Base-by-base conservation (phyloP, 202 grass and related monocot genomes). In the Brachypodium distachyon region DNA sequence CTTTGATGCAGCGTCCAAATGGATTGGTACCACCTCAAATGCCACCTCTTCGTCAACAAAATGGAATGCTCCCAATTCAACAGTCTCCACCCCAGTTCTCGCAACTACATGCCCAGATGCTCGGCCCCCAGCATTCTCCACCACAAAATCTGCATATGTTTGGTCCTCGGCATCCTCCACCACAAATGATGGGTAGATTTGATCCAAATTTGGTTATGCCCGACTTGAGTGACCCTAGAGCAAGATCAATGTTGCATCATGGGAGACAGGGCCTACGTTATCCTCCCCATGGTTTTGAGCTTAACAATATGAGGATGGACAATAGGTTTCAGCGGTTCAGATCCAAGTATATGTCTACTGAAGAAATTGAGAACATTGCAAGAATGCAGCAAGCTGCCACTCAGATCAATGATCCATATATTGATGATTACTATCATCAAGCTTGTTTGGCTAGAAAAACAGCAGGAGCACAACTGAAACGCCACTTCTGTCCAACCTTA, bases 341-440 rank as follows among this genome's bases (percentile, higher is more conserved):
- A 66, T 90, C 90, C 46, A 89, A 55, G 69, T 82, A 90, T 65
- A 97, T 97, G 93, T 86, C 90, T 37, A 80, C 81, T 28, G 85
- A 80, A 81, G 93, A 97, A 85, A 82, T 97, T 81, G 93, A 90
- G 40, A 89, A 88, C 46, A 93, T 97, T 66, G 83, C 80, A 77
- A 85, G 87, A 56, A 86, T 92, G 74, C 93, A 93, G 72, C 82
- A 90, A 63, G 90, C 90, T 51, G 73, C 90, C 47, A 90, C 93
- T 79, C 87, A 97, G 43, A 83, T 83, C 61, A 86, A 77, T 62
- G 93, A 97, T 72, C 90, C 93, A 26, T 97, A 97, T 32, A 77
- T 97, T 10, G 87, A 97, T 73, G 93, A 97, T 79, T 97, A 97
- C 46, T 97, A 97, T 70, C 90, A 97, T 50, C 90, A 97, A 77